These are phyloP conservation scores for Vaccinium corymbosum DNA, from an alignment of 148 eudicot species.

Conservation along the genomic window DNA sequence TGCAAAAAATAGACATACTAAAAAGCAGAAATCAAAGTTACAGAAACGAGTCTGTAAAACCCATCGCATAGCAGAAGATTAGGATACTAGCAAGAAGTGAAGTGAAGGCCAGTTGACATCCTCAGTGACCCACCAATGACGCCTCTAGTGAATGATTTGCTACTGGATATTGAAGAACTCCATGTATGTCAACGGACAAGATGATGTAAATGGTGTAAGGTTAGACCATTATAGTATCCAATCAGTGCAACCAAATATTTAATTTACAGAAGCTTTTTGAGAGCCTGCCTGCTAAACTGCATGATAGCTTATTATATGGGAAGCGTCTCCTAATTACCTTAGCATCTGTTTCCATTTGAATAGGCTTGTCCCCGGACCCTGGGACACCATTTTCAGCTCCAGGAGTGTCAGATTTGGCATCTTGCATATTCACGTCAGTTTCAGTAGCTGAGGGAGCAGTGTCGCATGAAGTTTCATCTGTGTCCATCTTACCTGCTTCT, in stretches of 20 bases:
- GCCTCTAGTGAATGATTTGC: background rate
- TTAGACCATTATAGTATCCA: background rate
- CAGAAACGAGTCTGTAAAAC: background rate
- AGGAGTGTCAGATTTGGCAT: slow-evolving; percentile 52
- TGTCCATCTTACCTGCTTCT: slow-evolving; percentile 64
- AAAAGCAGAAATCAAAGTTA: background rate
- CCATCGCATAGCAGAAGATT: background rate
- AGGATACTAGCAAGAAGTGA: background rate
- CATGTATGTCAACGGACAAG: background rate
- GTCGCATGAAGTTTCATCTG: slow-evolving; percentile 50
- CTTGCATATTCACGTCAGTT: slow-evolving; percentile 77
- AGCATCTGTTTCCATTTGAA: slow-evolving; percentile 77
- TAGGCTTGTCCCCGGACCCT: slow-evolving; percentile 63
- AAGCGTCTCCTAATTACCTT: slow-evolving; percentile 41
- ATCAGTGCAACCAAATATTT: background rate
- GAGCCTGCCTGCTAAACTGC: background rate
- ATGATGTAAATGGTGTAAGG: background rate
- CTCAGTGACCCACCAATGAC: background rate
- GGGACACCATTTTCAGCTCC: slow-evolving; percentile 72
- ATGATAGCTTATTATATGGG: background rate
- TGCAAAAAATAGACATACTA: background rate
- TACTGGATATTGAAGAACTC: background rate
- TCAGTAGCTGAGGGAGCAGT: slow-evolving; percentile 37
- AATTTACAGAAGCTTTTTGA: background rate
- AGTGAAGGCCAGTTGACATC: background rate